phyloP scores from a whole-genome alignment of 305 asterid genomes.

The Lippia alba region DNA sequence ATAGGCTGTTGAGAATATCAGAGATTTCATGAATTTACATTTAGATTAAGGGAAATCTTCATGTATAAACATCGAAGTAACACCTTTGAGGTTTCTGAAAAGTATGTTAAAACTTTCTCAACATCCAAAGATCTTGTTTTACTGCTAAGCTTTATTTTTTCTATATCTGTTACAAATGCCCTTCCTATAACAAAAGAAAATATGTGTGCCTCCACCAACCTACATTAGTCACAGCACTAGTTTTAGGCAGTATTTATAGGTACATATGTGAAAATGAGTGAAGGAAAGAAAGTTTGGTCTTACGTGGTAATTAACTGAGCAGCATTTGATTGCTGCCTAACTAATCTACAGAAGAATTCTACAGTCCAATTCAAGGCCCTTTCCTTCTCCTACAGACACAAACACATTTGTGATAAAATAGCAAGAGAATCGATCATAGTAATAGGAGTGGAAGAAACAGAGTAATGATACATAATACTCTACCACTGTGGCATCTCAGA shows the following conservation, averaged over 20 bases:
- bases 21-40: conserved; percentile 6
- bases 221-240: conserved; percentile 35
- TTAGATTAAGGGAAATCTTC: conserved; percentile 16
- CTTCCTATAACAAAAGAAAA: conserved; percentile 80
- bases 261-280: not conserved
- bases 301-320: conserved; percentile 65
- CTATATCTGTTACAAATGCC: conserved; percentile 74
- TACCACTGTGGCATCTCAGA: conserved; percentile 7
- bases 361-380: conserved; percentile 69
- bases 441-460: not conserved
- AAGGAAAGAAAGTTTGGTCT: conserved; percentile 34
- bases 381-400: conserved; percentile 71
- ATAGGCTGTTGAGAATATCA: conserved; percentile 19
- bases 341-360: conserved; percentile 72
- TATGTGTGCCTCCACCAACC: conserved; percentile 78
- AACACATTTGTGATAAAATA: not conserved
- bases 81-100: conserved; percentile 67
- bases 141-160: conserved; percentile 73
- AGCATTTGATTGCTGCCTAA: conserved; percentile 66
- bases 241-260: conserved; percentile 2
- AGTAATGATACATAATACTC: not conserved
- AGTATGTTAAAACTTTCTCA: conserved; percentile 58
- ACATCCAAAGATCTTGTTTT: conserved; percentile 69
- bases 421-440: not conserved
- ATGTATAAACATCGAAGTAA: conserved; percentile 19